Evolutionary conservation across 1,284 basidiomycete genomes (phyloP).

Genomic region (Naganishia sp.): DNA sequence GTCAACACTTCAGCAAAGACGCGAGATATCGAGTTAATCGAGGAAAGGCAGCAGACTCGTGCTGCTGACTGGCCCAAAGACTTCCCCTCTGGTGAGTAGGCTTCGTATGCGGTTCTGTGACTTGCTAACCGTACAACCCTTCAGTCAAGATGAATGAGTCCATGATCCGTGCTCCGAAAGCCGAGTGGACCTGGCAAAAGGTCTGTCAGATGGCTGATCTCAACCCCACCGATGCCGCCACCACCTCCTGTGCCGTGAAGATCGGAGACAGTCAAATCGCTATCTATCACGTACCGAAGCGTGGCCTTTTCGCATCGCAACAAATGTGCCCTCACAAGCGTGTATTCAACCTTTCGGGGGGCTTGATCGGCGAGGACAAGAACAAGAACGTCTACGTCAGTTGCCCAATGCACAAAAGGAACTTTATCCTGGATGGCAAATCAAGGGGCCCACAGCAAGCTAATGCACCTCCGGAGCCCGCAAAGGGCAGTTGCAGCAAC

Average conservation of each 20-base stretch:
- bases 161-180: conserved; percentile 52
- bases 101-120: background rate
- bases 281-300: conserved; percentile 63
- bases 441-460: background rate
- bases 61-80: conserved; percentile 71
- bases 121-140: background rate
- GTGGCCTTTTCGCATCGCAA: conserved; percentile 68
- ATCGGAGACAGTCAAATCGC: conserved; percentile 73
- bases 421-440: conserved; percentile 61
- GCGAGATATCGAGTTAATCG: conserved; percentile 61
- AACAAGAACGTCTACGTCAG: conserved; percentile 55
- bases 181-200: conserved; percentile 64
- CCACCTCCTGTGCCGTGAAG: conserved; percentile 63
- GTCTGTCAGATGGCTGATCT: conserved; percentile 62
- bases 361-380: conserved; percentile 64
- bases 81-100: conserved; percentile 58
- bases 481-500: conserved; percentile 62
- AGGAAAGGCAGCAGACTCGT: conserved; percentile 66
- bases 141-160: conserved; percentile 36
- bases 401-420: conserved; percentile 72
- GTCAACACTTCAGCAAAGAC: conserved; percentile 66
- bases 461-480: background rate
- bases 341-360: conserved; percentile 72
- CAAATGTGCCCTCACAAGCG: conserved; percentile 67
- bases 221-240: conserved; percentile 56